Evolutionary conservation across 345 rosid genomes (phyloP), one percentile per base, ranked within the genome.

Genomic region (Eucalyptus sp.): DNA sequence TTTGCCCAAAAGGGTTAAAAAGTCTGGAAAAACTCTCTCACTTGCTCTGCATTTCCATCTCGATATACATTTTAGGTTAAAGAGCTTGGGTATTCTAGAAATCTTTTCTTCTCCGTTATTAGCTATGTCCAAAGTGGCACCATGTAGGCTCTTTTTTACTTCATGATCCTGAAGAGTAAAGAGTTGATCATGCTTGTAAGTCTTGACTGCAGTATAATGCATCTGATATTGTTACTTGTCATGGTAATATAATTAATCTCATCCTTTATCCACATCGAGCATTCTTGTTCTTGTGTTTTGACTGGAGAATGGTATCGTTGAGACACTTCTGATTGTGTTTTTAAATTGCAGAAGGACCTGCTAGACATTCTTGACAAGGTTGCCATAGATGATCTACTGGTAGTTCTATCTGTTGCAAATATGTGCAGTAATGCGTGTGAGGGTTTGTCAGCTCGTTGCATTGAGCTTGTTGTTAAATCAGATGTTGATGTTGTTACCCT

Each of bases 331-430:
- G n/a, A 49, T n/a, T 90, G 76, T 87, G 79, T 24, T 88, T 22
- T 88, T 89, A 37, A 27, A 90, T 91, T 92, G 90, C 96, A 96
- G 98, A 92, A 92, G 89, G 97, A 91, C 43, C 93, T 97, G 8
- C 27, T 96, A 50, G 95, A 93, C 89, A 91, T 96, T 89, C 90
- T 96, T 44, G 96, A 97, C 92, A 95, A 92, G 90, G 87, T 95
- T 87, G 92, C 91, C 15, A 49, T 86, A 62, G 96, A 97, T 83
- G 97, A 96, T 90, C 89, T 94, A n/a, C 89, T 97, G 90, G 92
- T 94, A 62, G 89, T 96, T 89, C 93, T 96, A 79, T 93, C 90
- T 84, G 93, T 95, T 80, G 95, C 94, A 90, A 90, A 91, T 88
- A 90, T 91, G 5, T 97, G 99, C 66, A 93, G 93, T 85, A 89